phyloP scores from a whole-genome alignment of 768 basidiomycete genomes.

The Pleurotus sapidus region DNA sequence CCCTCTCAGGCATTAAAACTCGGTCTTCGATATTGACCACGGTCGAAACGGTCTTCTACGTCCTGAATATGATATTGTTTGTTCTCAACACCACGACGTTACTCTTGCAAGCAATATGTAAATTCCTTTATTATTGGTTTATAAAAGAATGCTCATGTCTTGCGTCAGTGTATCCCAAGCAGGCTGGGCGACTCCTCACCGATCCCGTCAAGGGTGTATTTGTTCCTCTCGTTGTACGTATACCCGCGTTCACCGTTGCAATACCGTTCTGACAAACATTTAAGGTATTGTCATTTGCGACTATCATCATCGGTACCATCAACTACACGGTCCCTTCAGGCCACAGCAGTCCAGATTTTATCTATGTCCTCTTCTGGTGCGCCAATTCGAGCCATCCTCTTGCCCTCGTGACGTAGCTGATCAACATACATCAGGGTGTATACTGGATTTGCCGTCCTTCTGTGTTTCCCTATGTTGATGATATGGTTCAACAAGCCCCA shows the following conservation, averaged over 20 bases:
- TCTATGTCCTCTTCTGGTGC: conserved; percentile 45
- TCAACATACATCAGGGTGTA: conserved; percentile 34
- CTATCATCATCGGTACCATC: conserved; percentile 45
- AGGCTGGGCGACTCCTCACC: conserved; percentile 37
- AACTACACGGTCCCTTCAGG: conserved; percentile 40
- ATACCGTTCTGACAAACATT: not conserved
- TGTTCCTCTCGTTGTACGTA: conserved; percentile 28
- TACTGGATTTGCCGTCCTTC: conserved; percentile 29
- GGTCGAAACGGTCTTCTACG: conserved; percentile 43
- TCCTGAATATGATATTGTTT: conserved; percentile 42
- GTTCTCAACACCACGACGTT: conserved; percentile 40
- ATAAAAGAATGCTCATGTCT: not conserved
- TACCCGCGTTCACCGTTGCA: not conserved
- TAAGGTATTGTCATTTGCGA: conserved; percentile 48
- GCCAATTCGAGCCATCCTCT: conserved; percentile 1
- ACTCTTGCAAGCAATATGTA: conserved; percentile 38
- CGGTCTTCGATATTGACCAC: conserved; percentile 27
- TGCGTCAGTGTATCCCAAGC: conserved; percentile 37
- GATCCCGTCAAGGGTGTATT: conserved; percentile 46
- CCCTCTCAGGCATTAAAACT: conserved; percentile 36
- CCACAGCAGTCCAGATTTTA: conserved; percentile 27
- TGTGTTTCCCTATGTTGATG: conserved; percentile 46
- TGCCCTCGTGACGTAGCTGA: not conserved
- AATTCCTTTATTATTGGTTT: conserved; percentile 9
- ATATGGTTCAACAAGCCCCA: conserved; percentile 49